These are phyloP conservation scores for Naumovozyma castellii DNA, from an alignment of 805 yeast genomes.

Conservation along the genomic window DNA sequence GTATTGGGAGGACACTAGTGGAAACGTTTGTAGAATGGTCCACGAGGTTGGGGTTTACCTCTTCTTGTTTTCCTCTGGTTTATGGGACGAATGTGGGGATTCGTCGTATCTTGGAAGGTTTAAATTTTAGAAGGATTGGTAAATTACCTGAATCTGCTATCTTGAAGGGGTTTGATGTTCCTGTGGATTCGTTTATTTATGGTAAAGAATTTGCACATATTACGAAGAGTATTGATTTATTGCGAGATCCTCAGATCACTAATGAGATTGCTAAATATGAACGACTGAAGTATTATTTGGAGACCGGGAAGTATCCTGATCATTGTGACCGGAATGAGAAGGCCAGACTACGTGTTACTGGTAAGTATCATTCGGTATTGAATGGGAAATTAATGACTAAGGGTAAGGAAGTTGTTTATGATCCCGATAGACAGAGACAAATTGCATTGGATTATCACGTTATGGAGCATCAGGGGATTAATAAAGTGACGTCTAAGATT, in stretches of 20 bases:
- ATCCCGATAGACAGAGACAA: conserved; percentile 61
- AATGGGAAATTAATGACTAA: conserved; percentile 68
- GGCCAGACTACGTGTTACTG: conserved; percentile 64
- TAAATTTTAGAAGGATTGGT: conserved; percentile 71
- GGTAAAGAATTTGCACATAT: conserved; percentile 64
- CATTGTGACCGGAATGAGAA: conserved; percentile 75
- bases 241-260: conserved; percentile 21
- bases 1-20: conserved; percentile 77
- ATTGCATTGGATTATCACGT: conserved; percentile 65
- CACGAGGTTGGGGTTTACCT: conserved; percentile 76
- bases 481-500: conserved; percentile 69
- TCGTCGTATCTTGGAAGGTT: conserved; percentile 63
- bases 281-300: conserved; percentile 64
- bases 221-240: conserved; percentile 24
- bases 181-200: conserved; percentile 81
- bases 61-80: conserved; percentile 72
- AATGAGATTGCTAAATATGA: conserved; percentile 48
- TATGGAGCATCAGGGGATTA: conserved; percentile 75
- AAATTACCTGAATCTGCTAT: conserved; percentile 81
- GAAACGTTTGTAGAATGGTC: conserved; percentile 90
- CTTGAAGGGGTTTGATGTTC: conserved; percentile 69
- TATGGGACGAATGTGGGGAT: conserved; percentile 85
- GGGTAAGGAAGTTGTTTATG: conserved; percentile 76
- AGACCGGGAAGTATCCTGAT: conserved; percentile 80
- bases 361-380: conserved; percentile 63